phyloP scores from a whole-genome alignment of 257 asterid genomes.

The Jacaranda copaia region DNA sequence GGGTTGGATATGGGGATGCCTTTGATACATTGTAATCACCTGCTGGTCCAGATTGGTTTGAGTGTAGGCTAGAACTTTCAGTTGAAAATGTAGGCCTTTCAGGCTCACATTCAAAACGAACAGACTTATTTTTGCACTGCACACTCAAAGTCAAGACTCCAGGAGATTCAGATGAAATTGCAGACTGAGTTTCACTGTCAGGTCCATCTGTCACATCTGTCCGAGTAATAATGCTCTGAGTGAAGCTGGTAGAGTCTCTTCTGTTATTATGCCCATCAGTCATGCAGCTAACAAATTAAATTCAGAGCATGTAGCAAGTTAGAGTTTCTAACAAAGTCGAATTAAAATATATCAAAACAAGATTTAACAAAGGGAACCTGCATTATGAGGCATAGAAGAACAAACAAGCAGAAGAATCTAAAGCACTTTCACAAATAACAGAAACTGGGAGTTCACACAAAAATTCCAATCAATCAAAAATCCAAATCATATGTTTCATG shows the following conservation, averaged over 20 bases:
- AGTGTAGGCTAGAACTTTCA: conserved; percentile 47
- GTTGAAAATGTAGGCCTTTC: conserved; percentile 49
- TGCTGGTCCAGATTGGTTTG: conserved; percentile 48
- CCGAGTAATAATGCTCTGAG: conserved; percentile 38
- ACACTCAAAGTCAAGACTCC: conserved; percentile 44
- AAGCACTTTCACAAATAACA: conserved; percentile 8
- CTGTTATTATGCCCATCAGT: conserved; percentile 43
- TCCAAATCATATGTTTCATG: neutral
- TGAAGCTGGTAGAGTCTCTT: conserved; percentile 46
- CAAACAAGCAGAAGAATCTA: neutral
- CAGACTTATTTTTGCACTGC: conserved; percentile 59
- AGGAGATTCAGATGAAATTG: conserved; percentile 48
- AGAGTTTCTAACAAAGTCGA: conserved; percentile 7
- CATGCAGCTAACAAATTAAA: conserved; percentile 50
- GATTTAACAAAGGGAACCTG: conserved; percentile 11
- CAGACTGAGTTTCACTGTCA: conserved; percentile 37
- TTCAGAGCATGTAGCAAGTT: conserved; percentile 21
- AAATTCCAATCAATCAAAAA: conserved; percentile 15
- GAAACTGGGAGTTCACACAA: conserved; percentile 1
- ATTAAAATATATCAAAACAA: neutral
- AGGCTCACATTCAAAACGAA: conserved; percentile 66
- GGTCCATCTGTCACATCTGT: conserved; percentile 30
- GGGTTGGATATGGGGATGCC: conserved; percentile 77
- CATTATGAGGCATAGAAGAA: conserved; percentile 4
- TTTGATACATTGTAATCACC: conserved; percentile 44